Conservation (phyloP, 148 eudicot species). For the Silene latifolia region DNA sequence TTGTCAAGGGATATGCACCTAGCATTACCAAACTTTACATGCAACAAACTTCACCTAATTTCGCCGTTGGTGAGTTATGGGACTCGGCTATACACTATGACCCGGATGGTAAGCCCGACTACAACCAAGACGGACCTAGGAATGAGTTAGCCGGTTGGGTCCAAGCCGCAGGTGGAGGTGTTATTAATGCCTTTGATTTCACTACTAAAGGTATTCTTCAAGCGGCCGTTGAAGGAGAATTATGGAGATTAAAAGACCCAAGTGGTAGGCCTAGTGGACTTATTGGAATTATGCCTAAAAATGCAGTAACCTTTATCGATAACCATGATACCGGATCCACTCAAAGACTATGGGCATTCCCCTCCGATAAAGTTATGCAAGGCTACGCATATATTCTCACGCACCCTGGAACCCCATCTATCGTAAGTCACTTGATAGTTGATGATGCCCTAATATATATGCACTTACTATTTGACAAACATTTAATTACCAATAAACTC, state of each 20-base stretch:
- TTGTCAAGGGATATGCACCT: slow-evolving; percentile 56
- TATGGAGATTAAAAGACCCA: no score
- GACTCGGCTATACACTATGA: slow-evolving; percentile 14
- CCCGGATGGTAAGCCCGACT: slow-evolving; percentile 17
- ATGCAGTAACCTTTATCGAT: no score
- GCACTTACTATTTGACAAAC: not conserved
- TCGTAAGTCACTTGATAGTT: slow-evolving; percentile 11
- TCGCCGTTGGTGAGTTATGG: slow-evolving; percentile 19
- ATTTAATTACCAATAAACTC: no score
- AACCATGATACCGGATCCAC: slow-evolving; percentile 24
- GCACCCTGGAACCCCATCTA: slow-evolving; percentile 18
- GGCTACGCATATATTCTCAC: slow-evolving; percentile 23
- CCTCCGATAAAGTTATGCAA: slow-evolving; percentile 21
- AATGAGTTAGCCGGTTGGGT: slow-evolving; percentile 21
- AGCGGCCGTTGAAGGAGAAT: no score
- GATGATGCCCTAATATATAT: not conserved
- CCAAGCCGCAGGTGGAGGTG: slow-evolving; percentile 38
- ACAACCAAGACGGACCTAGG: slow-evolving; percentile 21
- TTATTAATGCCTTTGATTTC: no score
- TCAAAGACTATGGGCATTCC: slow-evolving; percentile 20
- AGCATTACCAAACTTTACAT: slow-evolving; percentile 38
- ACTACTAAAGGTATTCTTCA: no score
- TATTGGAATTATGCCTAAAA: no score
- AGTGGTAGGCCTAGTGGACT: no score
- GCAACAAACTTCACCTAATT: slow-evolving; percentile 25